Evolutionary conservation across 2,329 filamentous ascomycete species (phyloP), one percentile per base, ranked within the genome.

Genomic region (Geoglossum cookeanum): DNA sequence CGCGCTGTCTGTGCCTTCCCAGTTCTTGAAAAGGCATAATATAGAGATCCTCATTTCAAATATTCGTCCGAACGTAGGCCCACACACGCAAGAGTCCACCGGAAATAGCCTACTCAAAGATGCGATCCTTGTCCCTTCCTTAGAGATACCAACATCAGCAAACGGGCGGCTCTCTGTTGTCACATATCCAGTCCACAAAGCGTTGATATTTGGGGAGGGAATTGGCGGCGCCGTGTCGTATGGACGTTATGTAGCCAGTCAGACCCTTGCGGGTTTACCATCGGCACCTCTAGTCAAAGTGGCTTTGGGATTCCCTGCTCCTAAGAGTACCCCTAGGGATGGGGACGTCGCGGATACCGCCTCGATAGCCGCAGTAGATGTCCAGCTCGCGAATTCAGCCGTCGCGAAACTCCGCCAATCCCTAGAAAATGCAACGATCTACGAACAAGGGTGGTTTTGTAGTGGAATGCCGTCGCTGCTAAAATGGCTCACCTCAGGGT

Each of bases 151-250:
- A 1, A 77, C 74, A 4, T 81, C 84, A 13, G 76, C 75, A 59
- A 79, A 78, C 15, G 81, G 82, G 7, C 75, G 80, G 60, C 77
- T 80, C 58, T 81, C 81, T 11, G 77, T 81, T 15, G 75, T 92
- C 47, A 80, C 81, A 5, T 88, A 87, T 49, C 90, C 91, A 0
- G 88, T 96, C 0, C 91, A 97, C 66, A 86, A 83, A 65, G 80
- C 84, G 0, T 70, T 96, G 15, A 64, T 96, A 8, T 77, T 94
- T 7, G 82, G 81, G 0, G 77, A 86, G 54, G 89, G 87, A 0
- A 70, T 94, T 1, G 72, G 78, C 56, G 87, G 85, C 6, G 79
- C 84, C 0, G 74, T 83, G 4, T 72, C 76, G 1, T 77, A 69
- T 68, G 66, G 72, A 51, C 63, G 67, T 44, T 67, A 73, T 61